Base-by-base conservation (phyloP, 306 rosid genomes). In the Ochetophila trinervis region DNA sequence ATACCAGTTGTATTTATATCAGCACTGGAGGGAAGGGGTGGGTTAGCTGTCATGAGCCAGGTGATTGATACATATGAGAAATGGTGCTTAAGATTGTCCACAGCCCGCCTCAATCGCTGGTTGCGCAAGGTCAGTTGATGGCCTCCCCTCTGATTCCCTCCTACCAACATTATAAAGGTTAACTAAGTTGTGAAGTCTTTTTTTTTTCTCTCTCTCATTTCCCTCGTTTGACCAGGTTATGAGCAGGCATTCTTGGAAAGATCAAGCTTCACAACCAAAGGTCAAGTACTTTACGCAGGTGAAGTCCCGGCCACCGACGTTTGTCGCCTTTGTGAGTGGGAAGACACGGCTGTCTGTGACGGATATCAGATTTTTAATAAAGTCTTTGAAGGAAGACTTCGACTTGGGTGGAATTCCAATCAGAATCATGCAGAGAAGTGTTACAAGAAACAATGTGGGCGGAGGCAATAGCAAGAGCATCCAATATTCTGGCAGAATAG, bases 191-290 rank as follows among this genome's bases (percentile, higher is more conserved):
- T 50, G 23, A 78, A 52, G 30, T 60, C 66, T 72, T 0, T 52
- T 53, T 36, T 0, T 40, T 56, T 21, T 12, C n/a, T 2, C 48
- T 16, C 12, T 35, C 37, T 37, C 17, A 40, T 35, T 11, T 15
- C 32, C 23, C 1, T 16, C 62, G 65, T 72, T 69, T 65, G 51
- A 35, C 68, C 84, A 90, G 97, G 95, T 91, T 70, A 89, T 93
- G 95, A 86, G 98, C 84, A 81, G 97, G 79, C 98, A 92, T 82
- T 92, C 96, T 32, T 92, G 98, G 98, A 92, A 87, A 79, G 95
- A 89, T 79, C 95, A 85, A 82, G 87, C 95, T 68, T 89, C 93
- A 45, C 95, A 85, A 62, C 88, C 98, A 1, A 89, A 89, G 85
- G 76, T 87, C 12, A 89, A 93, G 73, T 93, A 93, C 76, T 93